Evolutionary conservation across 495 filamentous ascomycete species (phyloP).

Genomic region (Aspergillus coremiiformis): DNA sequence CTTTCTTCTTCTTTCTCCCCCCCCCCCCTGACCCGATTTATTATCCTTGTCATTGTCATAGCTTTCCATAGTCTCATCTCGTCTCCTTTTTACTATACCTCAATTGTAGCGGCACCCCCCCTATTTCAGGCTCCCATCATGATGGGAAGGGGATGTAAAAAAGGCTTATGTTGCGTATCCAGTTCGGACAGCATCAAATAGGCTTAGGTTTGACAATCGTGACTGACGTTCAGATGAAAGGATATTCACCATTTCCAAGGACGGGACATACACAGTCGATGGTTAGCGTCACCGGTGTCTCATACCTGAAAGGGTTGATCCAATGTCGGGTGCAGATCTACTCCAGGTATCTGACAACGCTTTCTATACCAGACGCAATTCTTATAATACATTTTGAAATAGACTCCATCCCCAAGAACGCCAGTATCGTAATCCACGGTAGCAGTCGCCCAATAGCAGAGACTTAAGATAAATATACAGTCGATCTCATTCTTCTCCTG

Average conservation of each 20-base stretch:
- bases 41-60: background rate
- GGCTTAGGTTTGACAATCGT: background rate
- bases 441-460: slow-evolving; percentile 2
- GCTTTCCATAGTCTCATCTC: background rate
- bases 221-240: background rate
- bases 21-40: background rate
- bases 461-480: slow-evolving; percentile 8
- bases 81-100: too few species aligned
- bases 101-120: too few species aligned
- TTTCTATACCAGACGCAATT: slow-evolving; percentile 21
- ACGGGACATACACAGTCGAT: background rate
- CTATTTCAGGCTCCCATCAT: too few species aligned
- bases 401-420: slow-evolving; percentile 17
- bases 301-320: background rate
- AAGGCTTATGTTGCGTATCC: background rate
- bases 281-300: background rate
- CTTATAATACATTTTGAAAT: slow-evolving; percentile 21
- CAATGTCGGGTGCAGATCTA: slow-evolving; percentile 3
- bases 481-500: slow-evolving; percentile 4
- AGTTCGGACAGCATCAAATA: background rate
- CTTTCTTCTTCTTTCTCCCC: background rate
- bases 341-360: slow-evolving; percentile 12
- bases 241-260: too few species aligned
- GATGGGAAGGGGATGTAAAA: background rate
- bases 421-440: slow-evolving; percentile 17